Base-by-base conservation (phyloP, 148 eudicot species). In the Arbutus unedo region DNA sequence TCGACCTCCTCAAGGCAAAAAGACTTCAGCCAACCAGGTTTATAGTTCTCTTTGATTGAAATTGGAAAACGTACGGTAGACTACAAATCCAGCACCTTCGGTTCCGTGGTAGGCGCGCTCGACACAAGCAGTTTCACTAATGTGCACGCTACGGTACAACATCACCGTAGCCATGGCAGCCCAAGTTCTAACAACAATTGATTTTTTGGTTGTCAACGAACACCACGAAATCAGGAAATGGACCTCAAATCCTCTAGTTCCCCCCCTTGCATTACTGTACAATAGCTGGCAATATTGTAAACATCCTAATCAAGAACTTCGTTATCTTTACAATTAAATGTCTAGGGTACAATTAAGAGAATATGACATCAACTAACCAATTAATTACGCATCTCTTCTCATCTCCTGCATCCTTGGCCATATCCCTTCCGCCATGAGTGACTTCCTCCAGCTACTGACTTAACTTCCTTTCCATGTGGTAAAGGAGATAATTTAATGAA, bases 201-300 rank as follows among this genome's bases (percentile, higher is more conserved):
- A 41, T 41, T 68, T 38, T 38, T 2, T 3, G 47, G 47, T 13
- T 38, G 5, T 25, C 73, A 67, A 67, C 10, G 44, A 67, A 67
- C 72, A 66, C 43, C 25, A 60, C 38, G 23, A 66, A 68, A 74
- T 8, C 77, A 74, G 23, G 14, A 74, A 47, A 74, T 74, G 56
- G n/a, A 47, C 1, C 77, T 74, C 55, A 47, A 75, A 8, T 11
- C 41, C 19, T 8, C 78, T 49, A 48, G 77, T 74, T 48, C 16
- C 38, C 38, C 38, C 38, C 38, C 78, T 75, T n/a, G 38, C 56
- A 75, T 50, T 70, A 80, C 82, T 80, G 78, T 73, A 73, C 83
- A 81, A 31, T 64, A 48, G 76, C 66, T 55, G 56, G 83, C 78
- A 81, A 56, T 38, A 54, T 18, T 44, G 15, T 74, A 18, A 70